phyloP scores from a whole-genome alignment of 495 filamentous ascomycete genomes.

The Aspergillus homomorphus region DNA sequence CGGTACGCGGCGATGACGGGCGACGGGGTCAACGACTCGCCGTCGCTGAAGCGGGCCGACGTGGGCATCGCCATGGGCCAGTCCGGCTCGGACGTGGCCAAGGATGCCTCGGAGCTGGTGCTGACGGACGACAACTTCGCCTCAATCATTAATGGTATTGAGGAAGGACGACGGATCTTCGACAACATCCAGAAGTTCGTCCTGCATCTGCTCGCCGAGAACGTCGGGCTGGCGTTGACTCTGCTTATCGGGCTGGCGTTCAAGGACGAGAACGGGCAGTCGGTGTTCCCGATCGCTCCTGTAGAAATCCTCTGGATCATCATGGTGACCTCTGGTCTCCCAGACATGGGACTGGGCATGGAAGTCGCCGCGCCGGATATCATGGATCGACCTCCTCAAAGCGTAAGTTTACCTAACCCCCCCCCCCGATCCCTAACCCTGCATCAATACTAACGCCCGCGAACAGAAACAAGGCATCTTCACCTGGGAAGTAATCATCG shows the following conservation, averaged over 20 bases:
- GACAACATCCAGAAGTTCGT: slow-evolving; percentile 80
- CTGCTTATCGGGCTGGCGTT: slow-evolving; percentile 70
- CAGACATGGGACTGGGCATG: slow-evolving; percentile 74
- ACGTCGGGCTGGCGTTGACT: slow-evolving; percentile 66
- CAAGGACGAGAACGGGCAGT: slow-evolving; percentile 60
- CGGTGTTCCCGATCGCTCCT: slow-evolving; percentile 69
- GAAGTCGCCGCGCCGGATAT: slow-evolving; percentile 65
- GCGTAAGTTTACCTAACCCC: slow-evolving; percentile 31
- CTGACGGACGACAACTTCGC: slow-evolving; percentile 84
- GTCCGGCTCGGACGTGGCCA: slow-evolving; percentile 78
- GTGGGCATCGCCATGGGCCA: slow-evolving; percentile 84
- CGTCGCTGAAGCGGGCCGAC: slow-evolving; percentile 76
- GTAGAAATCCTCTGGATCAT: slow-evolving; percentile 78
- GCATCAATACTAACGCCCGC: slow-evolving; percentile 28
- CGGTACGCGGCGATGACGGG: slow-evolving; percentile 81
- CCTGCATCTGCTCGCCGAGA: slow-evolving; percentile 68
- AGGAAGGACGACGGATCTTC: slow-evolving; percentile 69
- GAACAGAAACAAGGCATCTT: slow-evolving; percentile 63
- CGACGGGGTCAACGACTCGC: slow-evolving; percentile 85
- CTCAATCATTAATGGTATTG: slow-evolving; percentile 70
- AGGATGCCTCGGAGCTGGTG: slow-evolving; percentile 79
- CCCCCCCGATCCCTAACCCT: not conserved
- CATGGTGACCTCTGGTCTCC: slow-evolving; percentile 70
- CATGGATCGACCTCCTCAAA: slow-evolving; percentile 63
- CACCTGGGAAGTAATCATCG: slow-evolving; percentile 62